phyloP scores from a whole-genome alignment of 2,329 filamentous ascomycete genomes.

The Neonectria hederae region DNA sequence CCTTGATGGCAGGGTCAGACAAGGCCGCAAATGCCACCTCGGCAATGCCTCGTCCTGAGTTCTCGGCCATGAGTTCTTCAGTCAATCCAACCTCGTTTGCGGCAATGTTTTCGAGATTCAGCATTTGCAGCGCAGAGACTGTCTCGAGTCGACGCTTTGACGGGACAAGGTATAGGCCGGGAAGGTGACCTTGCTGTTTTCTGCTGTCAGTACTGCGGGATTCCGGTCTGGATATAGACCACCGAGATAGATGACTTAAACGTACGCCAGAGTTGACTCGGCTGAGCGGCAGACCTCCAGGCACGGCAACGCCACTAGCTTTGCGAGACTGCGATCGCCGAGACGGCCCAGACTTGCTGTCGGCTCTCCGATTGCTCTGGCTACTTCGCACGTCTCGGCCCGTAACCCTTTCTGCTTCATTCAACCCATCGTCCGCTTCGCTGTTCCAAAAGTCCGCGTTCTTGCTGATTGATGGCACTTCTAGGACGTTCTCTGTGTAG shows the following conservation, averaged over 20 bases:
- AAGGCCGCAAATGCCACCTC: conserved; percentile 80
- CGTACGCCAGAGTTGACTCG: conserved; percentile 60
- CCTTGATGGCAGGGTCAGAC: conserved; percentile 67
- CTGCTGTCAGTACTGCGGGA: conserved; percentile 46
- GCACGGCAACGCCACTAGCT: conserved; percentile 54
- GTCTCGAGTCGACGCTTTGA: conserved; percentile 68
- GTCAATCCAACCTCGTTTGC: conserved; percentile 86
- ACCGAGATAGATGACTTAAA: conserved; percentile 44
- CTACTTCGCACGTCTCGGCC: conserved; percentile 62
- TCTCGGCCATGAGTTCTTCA: conserved; percentile 92
- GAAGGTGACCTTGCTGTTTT: conserved; percentile 49
- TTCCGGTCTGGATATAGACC: conserved; percentile 45
- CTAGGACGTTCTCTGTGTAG: conserved; percentile 90
- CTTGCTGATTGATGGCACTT: conserved; percentile 59
- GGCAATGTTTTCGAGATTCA: conserved; percentile 91
- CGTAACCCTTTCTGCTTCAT: conserved; percentile 57
- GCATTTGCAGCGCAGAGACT: conserved; percentile 82
- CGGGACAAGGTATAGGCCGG: conserved; percentile 63
- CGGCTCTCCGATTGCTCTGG: conserved; percentile 60
- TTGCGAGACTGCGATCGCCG: conserved; percentile 67
- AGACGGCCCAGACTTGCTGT: conserved; percentile 60
- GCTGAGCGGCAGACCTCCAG: conserved; percentile 53
- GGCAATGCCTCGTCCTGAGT: conserved; percentile 87
- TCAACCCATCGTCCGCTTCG: conserved; percentile 71
- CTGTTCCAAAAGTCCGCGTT: conserved; percentile 75